Evolutionary conservation across 805 yeast genomes (phyloP).

Genomic region (Pichia cabralensis): DNA sequence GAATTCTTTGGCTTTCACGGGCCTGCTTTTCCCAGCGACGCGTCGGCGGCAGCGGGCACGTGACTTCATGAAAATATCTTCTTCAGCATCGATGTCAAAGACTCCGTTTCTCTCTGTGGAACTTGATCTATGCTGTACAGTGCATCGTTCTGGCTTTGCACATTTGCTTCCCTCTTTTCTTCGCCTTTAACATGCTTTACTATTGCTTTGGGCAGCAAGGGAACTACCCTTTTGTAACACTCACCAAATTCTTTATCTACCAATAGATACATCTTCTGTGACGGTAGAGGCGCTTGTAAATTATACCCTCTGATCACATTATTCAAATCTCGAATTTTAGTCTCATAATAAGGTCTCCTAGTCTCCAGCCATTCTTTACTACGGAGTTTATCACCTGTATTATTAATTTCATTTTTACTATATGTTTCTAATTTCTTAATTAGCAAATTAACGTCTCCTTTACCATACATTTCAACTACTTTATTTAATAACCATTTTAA

Average conservation of each 20-base stretch:
- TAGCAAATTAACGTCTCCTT: conserved; percentile 11
- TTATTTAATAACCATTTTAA: conserved; percentile 21
- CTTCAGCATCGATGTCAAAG: too few species aligned
- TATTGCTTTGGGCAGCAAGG: too few species aligned
- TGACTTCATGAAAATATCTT: too few species aligned
- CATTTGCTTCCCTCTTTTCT: not conserved
- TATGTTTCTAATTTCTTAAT: conserved; percentile 10
- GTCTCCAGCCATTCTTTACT: conserved; percentile 30
- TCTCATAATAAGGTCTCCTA: conserved; percentile 24
- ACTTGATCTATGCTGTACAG: too few species aligned
- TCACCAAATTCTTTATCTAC: conserved; percentile 33
- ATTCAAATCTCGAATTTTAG: conserved; percentile 33
- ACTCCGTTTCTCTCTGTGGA: too few species aligned
- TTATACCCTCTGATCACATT: conserved; percentile 47
- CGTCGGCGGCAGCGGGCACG: too few species aligned
- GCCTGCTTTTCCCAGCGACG: too few species aligned
- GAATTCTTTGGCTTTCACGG: too few species aligned
- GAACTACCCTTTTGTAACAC: conserved; percentile 30
- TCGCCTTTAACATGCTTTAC: conserved; percentile 11
- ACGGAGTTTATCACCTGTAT: conserved; percentile 5
- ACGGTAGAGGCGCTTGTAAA: conserved; percentile 51
- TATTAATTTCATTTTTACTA: conserved; percentile 15
- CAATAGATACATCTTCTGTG: conserved; percentile 44
- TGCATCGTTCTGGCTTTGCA: conserved; percentile 12
- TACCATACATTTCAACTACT: conserved; percentile 21